phyloP scores from a whole-genome alignment of 441 rosid species.

The California macrophylla region DNA sequence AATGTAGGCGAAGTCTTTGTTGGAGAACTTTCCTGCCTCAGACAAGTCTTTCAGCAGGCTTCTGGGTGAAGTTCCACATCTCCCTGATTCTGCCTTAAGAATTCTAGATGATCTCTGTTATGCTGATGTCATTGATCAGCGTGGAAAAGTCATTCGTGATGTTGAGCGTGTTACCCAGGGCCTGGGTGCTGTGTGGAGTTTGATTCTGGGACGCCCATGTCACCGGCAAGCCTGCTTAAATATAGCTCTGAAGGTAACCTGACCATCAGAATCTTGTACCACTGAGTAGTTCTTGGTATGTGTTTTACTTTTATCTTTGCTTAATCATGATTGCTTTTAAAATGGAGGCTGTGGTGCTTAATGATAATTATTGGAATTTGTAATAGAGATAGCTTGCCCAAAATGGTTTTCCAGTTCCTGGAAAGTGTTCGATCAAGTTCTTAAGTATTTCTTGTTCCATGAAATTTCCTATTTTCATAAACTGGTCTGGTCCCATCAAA shows the following conservation, averaged over 20 bases:
- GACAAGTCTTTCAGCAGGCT: slow-evolving; percentile 95
- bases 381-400: background rate
- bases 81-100: slow-evolving; percentile 71
- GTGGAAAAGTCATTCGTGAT: slow-evolving; percentile 63
- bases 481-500: background rate
- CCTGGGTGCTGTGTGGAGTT: slow-evolving; percentile 97
- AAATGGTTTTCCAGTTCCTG: background rate
- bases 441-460: background rate
- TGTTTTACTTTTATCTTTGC: background rate
- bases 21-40: slow-evolving; percentile 81
- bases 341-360: background rate
- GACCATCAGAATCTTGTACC: slow-evolving; percentile 12
- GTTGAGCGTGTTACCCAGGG: slow-evolving; percentile 97
- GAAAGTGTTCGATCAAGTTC: background rate
- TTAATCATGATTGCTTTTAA: background rate
- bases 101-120: slow-evolving; percentile 78
- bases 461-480: slow-evolving; percentile 13
- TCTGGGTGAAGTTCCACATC: slow-evolving; percentile 86
- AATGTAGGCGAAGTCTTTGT: slow-evolving; percentile 75
- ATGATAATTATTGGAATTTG: background rate
- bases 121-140: slow-evolving; percentile 48
- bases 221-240: slow-evolving; percentile 79
- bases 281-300: background rate
- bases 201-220: slow-evolving; percentile 86
- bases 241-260: slow-evolving; percentile 79